Conservation (phyloP, 768 basidiomycete species). For the Tylopilus balloui region DNA sequence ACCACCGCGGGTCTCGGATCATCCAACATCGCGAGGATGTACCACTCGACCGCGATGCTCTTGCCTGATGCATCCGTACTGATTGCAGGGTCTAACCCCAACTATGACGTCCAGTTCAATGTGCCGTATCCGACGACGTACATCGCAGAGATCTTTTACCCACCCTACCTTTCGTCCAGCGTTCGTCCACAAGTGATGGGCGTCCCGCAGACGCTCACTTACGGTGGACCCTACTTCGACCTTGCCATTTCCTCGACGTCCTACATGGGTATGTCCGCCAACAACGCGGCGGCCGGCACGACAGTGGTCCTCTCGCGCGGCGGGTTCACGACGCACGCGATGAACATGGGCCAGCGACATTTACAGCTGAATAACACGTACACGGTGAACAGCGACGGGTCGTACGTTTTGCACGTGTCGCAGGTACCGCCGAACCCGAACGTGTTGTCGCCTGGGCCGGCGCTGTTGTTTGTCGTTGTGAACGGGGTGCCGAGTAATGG, state of each 20-base stretch:
- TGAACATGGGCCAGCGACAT: slow-evolving; percentile 85
- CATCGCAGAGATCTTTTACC: slow-evolving; percentile 85
- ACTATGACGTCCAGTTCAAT: slow-evolving; percentile 69
- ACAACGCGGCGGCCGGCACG: slow-evolving; percentile 68
- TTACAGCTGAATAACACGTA: slow-evolving; percentile 84
- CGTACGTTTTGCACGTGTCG: slow-evolving; percentile 72
- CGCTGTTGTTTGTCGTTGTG: slow-evolving; percentile 75
- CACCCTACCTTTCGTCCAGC: slow-evolving; percentile 72
- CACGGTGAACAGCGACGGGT: slow-evolving; percentile 72
- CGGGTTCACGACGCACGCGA: slow-evolving; percentile 81
- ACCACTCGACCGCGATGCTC: slow-evolving; percentile 89
- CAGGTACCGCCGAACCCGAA: slow-evolving; percentile 84
- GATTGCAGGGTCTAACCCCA: slow-evolving; percentile 91
- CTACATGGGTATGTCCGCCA: slow-evolving; percentile 56
- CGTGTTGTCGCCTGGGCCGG: slow-evolving; percentile 87
- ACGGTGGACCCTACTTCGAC: slow-evolving; percentile 81
- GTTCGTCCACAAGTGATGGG: slow-evolving; percentile 67
- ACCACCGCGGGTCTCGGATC: slow-evolving; percentile 58
- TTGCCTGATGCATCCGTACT: slow-evolving; percentile 84
- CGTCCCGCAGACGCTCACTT: slow-evolving; percentile 68
- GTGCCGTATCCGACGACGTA: slow-evolving; percentile 73
- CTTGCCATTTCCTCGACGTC: slow-evolving; percentile 62
- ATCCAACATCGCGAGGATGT: slow-evolving; percentile 72
- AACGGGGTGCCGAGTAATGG: slow-evolving; percentile 83
- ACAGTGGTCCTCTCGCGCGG: slow-evolving; percentile 77